Evolutionary conservation across 192 early-diverging fungal species (phyloP).

Genomic region (Gryganskiella cystojenkinii): DNA sequence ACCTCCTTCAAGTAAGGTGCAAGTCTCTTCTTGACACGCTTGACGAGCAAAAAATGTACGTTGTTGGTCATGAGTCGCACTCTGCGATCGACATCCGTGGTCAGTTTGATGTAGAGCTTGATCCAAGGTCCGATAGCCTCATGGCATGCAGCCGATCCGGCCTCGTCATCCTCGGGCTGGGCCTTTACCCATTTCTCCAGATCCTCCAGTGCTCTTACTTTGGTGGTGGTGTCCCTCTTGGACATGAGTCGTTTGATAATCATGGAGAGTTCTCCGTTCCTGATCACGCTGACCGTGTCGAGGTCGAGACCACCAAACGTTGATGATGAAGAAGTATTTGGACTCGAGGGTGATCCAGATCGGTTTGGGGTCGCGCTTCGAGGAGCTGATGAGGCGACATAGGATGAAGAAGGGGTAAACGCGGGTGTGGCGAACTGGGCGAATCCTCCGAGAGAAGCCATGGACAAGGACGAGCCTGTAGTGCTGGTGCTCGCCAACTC

Average conservation of each 20-base stretch:
- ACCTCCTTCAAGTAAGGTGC: conserved; percentile 86
- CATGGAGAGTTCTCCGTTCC: conserved; percentile 70
- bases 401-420: conserved; percentile 28
- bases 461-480: conserved; percentile 57
- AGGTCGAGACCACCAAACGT: conserved; percentile 51
- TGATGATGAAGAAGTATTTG: conserved; percentile 16
- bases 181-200: conserved; percentile 71
- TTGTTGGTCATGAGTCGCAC: conserved; percentile 76
- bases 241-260: conserved; percentile 83
- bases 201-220: conserved; percentile 88
- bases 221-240: conserved; percentile 91
- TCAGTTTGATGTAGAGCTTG: conserved; percentile 70
- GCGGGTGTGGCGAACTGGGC: conserved; percentile 70
- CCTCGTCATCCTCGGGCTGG: conserved; percentile 50
- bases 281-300: conserved; percentile 47
- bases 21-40: conserved; percentile 75
- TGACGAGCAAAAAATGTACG: conserved; percentile 76
- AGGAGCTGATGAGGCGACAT: conserved; percentile 45
- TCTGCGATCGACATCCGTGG: conserved; percentile 85
- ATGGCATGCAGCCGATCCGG: conserved; percentile 60
- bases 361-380: conserved; percentile 13
- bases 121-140: conserved; percentile 61
- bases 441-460: conserved; percentile 69
- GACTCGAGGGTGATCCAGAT: conserved; percentile 33
- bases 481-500: conserved; percentile 57